Percentiles rank a stretch among this genome's conserved stretches.
Conservation (phyloP, 305 asterid species). For the Rubia occidens region DNA sequence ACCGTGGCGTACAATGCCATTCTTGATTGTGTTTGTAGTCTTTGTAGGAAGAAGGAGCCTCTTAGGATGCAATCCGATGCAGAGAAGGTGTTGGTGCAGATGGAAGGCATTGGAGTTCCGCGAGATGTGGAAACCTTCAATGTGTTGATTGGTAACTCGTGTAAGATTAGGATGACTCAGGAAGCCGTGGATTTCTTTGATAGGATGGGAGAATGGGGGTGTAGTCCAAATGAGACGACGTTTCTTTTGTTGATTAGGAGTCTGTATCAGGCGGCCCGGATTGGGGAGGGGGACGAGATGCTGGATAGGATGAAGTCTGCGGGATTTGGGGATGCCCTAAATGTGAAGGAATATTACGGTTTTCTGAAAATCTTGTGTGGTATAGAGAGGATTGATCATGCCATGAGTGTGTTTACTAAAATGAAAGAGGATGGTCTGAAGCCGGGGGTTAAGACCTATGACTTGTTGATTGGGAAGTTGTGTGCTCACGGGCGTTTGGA, state of each 20-base stretch:
- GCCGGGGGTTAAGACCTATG: conserved; percentile 62
- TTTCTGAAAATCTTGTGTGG: conserved; percentile 76
- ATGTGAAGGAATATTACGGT: conserved; percentile 64
- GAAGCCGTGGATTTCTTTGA: conserved; percentile 49
- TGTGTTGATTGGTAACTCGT: conserved; percentile 55
- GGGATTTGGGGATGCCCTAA: conserved; percentile 51
- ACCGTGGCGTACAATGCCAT: conserved; percentile 56
- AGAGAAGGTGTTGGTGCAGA: conserved; percentile 43
- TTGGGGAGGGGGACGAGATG: conserved; percentile 92
- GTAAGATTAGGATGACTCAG: conserved; percentile 69
- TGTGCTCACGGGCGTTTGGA: conserved; percentile 61
- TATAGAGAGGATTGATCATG: conserved; percentile 82
- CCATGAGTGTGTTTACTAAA: conserved; percentile 55
- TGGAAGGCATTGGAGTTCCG: conserved; percentile 72
- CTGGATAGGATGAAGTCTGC: conserved; percentile 91
- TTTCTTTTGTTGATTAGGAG: conserved; percentile 64
- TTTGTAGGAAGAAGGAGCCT: conserved; percentile 73
- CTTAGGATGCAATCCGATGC: conserved; percentile 47
- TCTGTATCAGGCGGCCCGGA: conserved; percentile 79
- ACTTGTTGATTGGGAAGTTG: conserved; percentile 61
- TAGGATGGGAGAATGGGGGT: conserved; percentile 65
- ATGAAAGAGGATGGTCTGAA: conserved; percentile 73
- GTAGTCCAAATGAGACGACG: conserved; percentile 54
- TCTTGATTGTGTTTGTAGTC: conserved; percentile 64
- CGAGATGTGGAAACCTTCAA: conserved; percentile 69